Conservation (phyloP, 2,329 filamentous ascomycete species). For the Cryphonectria japonica region DNA sequence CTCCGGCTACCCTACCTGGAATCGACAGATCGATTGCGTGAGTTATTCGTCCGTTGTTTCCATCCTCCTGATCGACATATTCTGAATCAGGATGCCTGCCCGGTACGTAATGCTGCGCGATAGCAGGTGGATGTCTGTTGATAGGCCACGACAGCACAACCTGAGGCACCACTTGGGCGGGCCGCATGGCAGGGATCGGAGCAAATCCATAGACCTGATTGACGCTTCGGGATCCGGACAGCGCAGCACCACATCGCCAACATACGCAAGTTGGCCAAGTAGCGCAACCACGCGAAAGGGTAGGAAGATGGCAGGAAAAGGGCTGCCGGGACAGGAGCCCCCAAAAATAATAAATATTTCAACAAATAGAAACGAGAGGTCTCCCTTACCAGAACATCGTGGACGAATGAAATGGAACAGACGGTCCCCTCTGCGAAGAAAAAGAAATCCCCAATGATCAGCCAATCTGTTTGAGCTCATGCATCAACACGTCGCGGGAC, state of each 20-base stretch:
- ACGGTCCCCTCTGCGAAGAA: conserved; percentile 72
- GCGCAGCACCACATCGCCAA: conserved; percentile 18
- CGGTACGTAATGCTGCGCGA: conserved; percentile 17
- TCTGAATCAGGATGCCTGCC: conserved; percentile 14
- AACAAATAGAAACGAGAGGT: conserved; percentile 28
- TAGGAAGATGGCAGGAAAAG: conserved; percentile 28
- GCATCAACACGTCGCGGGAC: conserved; percentile 33
- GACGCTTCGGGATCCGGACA: conserved; percentile 14
- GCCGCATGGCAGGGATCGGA: conserved; percentile 13
- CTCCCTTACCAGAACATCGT: conserved; percentile 75
- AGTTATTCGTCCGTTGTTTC: not conserved
- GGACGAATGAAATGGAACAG: conserved; percentile 83
- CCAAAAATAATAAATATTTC: not conserved
- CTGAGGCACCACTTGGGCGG: conserved; percentile 16
- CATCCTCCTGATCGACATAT: conserved; percentile 2
- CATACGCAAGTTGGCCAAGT: conserved; percentile 29
- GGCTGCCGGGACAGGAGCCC: conserved; percentile 25
- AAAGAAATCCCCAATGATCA: conserved; percentile 40
- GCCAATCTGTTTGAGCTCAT: conserved; percentile 44
- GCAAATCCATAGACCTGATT: conserved; percentile 27
- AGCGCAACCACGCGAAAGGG: conserved; percentile 14
- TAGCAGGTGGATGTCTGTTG: conserved; percentile 12
- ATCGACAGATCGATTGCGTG: conserved; percentile 2
- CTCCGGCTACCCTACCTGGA: not conserved
- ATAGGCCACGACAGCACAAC: not conserved